Evolutionary conservation across 1,284 basidiomycete species (phyloP).

Genomic region (Afroboletus lepidellus): DNA sequence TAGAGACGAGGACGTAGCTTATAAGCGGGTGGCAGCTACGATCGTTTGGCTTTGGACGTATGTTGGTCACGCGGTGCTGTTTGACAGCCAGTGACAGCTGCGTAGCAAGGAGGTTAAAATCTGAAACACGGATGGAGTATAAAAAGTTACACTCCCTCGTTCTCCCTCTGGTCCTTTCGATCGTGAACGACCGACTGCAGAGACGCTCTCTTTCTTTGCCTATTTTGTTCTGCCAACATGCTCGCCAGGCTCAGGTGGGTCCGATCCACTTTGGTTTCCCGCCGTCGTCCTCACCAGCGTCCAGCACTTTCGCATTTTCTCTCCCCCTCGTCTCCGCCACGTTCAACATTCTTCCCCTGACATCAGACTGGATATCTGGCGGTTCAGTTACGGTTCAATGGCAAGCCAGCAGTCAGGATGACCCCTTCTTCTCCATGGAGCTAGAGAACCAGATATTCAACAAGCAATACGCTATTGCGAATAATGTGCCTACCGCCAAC

Average conservation of each 20-base stretch:
- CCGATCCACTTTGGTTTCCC: fast-evolving
- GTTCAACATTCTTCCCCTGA: not conserved
- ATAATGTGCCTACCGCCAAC: constrained; percentile 47
- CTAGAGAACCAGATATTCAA: constrained; percentile 53
- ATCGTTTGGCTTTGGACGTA: too few species aligned
- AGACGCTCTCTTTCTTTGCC: too few species aligned
- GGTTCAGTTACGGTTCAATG: constrained; percentile 28
- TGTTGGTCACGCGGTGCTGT: too few species aligned
- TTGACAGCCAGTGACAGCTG: too few species aligned
- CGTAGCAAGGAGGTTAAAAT: too few species aligned
- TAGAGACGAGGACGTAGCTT: too few species aligned
- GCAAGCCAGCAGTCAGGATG: not conserved
- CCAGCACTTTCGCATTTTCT: not conserved
- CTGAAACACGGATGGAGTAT: too few species aligned
- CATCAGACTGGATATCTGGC: not conserved
- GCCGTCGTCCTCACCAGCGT: not conserved
- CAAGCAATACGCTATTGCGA: constrained; percentile 54
- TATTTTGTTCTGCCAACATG: constrained; percentile 28
- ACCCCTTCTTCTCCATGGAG: constrained; percentile 17
- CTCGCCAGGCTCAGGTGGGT: constrained; percentile 37
- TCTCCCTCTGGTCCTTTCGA: too few species aligned
- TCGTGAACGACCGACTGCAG: too few species aligned
- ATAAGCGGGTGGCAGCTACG: too few species aligned
- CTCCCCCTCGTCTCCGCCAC: not conserved
- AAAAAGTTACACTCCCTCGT: too few species aligned